phyloP scores from a whole-genome alignment of 192 early-diverging fungal species.

The Entomortierella beljakovae region DNA sequence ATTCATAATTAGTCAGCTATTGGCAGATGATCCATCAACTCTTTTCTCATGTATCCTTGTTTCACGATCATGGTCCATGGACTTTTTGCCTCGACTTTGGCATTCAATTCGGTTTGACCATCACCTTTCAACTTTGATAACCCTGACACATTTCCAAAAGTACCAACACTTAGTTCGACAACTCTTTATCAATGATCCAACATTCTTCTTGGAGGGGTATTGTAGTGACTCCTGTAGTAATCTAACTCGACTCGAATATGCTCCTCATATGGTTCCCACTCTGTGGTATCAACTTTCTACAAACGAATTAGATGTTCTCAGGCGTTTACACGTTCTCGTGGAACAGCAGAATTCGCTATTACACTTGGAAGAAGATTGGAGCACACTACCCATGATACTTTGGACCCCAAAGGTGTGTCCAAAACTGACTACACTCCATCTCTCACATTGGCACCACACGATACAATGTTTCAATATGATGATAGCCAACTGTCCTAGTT shows the following conservation, averaged over 20 bases:
- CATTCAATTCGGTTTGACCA: slow-evolving; percentile 8
- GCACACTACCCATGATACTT: slow-evolving; percentile 3
- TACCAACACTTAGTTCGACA: slow-evolving; percentile 6
- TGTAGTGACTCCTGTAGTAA: background rate
- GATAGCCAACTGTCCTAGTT: slow-evolving; percentile 1
- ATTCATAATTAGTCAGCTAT: background rate
- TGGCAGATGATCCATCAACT: background rate
- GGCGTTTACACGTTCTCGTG: background rate
- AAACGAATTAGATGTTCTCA: background rate
- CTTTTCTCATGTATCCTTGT: slow-evolving; percentile 17
- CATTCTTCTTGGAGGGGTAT: background rate
- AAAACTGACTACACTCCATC: background rate
- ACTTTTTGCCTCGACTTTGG: slow-evolving; percentile 13
- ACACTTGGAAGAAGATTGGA: slow-evolving; percentile 9
- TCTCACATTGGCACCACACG: background rate
- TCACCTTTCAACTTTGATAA: slow-evolving; percentile 1
- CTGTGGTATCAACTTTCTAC: background rate
- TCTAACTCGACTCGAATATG: slow-evolving; percentile 6
- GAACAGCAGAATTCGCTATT: slow-evolving; percentile 2
- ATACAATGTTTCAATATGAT: slow-evolving; percentile 3
- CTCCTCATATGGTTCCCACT: slow-evolving; percentile 1
- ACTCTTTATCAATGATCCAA: slow-evolving; percentile 7
- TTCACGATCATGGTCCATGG: slow-evolving; percentile 7
- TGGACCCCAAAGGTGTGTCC: background rate
- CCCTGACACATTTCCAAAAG: background rate